Conservation (phyloP, 108 stramenopile genomes). For the Stephanodiscus minutulus region DNA sequence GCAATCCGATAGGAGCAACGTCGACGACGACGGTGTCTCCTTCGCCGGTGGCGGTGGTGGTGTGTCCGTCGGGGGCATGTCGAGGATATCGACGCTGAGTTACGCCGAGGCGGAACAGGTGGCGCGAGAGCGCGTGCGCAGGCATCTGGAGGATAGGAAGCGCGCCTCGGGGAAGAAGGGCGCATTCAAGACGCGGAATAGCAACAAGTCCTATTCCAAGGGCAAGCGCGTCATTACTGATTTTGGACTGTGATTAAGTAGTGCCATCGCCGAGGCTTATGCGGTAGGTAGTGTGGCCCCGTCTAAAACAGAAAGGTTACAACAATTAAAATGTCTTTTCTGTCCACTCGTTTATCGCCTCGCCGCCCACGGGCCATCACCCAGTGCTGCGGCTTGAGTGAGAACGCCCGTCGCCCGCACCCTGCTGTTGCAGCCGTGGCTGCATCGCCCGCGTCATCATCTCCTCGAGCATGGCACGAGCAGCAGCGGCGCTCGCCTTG, state of each 20-base stretch:
- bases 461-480: constrained; percentile 28
- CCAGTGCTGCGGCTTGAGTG: constrained; percentile 16
- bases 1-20: constrained; percentile 11
- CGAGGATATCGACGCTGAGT: constrained; percentile 38
- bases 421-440: constrained; percentile 6
- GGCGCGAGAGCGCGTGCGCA: constrained; percentile 71
- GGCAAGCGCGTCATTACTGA: constrained; percentile 79
- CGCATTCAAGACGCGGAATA: constrained; percentile 80
- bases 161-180: constrained; percentile 59
- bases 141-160: constrained; percentile 75
- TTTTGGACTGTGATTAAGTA: constrained; percentile 25
- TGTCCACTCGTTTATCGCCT: background rate
- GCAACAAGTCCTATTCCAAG: constrained; percentile 83
- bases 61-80: constrained; percentile 45
- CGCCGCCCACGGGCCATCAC: constrained; percentile 1
- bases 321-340: background rate
- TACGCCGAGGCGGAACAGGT: constrained; percentile 64
- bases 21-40: constrained; percentile 25
- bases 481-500: constrained; percentile 39
- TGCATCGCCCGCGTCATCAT: constrained; percentile 44
- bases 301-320: background rate
- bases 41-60: constrained; percentile 39
- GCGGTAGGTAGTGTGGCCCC: background rate
- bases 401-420: constrained; percentile 1
- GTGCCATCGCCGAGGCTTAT: background rate